Conservation (phyloP, 2,329 filamentous ascomycete genomes). For the Teratosphaeriaceae sp. region DNA sequence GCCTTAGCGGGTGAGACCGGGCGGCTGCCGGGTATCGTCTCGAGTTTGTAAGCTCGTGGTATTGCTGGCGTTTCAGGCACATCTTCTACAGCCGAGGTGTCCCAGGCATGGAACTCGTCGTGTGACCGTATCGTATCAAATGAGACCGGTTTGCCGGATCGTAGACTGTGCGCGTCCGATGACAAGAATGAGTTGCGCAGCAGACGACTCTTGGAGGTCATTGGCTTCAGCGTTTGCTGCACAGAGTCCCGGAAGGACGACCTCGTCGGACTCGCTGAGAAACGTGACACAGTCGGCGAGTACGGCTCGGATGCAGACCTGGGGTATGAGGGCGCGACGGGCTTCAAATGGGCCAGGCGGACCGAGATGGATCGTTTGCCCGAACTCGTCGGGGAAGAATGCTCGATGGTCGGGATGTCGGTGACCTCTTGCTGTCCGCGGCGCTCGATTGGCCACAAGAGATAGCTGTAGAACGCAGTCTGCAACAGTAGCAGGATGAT, state of each 20-base stretch:
- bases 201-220: slow-evolving; percentile 51
- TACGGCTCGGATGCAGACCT: slow-evolving; percentile 11
- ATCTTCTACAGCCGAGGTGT: slow-evolving; percentile 62
- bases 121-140: slow-evolving; percentile 33
- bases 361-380: slow-evolving; percentile 15
- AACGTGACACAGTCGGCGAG: slow-evolving; percentile 18
- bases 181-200: slow-evolving; percentile 50
- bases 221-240: slow-evolving; percentile 41
- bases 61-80: slow-evolving; percentile 37
- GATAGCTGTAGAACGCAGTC: slow-evolving; percentile 17
- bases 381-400: slow-evolving; percentile 9
- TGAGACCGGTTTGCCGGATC: slow-evolving; percentile 23
- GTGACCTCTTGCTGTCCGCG: slow-evolving; percentile 2
- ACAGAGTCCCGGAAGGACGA: slow-evolving; percentile 22
- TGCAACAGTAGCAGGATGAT: slow-evolving; percentile 19
- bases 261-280: slow-evolving; percentile 14
- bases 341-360: slow-evolving; percentile 19
- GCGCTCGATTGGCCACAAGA: too few species aligned
- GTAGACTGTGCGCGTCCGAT: slow-evolving; percentile 24
- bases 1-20: slow-evolving; percentile 57
- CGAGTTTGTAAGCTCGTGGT: slow-evolving; percentile 40
- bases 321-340: slow-evolving; percentile 16
- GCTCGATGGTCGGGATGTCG: too few species aligned
- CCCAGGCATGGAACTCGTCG: slow-evolving; percentile 69
- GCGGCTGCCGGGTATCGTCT: slow-evolving; percentile 64